Conservation (phyloP, 1,284 basidiomycete species). For the Butyriboletus appendiculatus region DNA sequence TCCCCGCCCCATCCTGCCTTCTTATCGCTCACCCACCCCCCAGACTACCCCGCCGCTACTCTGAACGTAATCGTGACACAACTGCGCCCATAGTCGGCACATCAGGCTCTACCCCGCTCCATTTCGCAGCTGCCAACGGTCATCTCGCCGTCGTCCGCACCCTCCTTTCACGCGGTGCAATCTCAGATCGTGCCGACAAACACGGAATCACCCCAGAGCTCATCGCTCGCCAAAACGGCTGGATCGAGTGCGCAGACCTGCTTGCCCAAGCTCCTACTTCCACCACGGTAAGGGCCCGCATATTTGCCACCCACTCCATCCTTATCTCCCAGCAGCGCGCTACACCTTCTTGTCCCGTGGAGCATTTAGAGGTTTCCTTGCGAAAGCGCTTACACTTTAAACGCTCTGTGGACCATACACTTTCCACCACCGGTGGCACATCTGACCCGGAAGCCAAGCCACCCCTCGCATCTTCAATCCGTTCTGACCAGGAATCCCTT, state of each 20-base stretch:
- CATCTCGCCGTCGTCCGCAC: conserved; percentile 74
- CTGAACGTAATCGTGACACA: conserved; percentile 65
- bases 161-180: conserved; percentile 80
- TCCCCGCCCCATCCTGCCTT: background rate
- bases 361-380: conserved; percentile 36
- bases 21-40: conserved; percentile 8
- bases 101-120: conserved; percentile 87
- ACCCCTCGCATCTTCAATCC: conserved; percentile 3
- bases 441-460: conserved; percentile 28
- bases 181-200: conserved; percentile 79
- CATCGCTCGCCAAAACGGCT: conserved; percentile 69
- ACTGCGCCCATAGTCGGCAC: conserved; percentile 75
- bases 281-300: conserved; percentile 26
- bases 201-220: conserved; percentile 80
- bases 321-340: conserved; percentile 18
- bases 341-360: conserved; percentile 23
- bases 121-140: conserved; percentile 92
- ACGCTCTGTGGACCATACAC: conserved; percentile 46
- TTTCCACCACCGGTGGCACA: conserved; percentile 27
- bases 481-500: conserved; percentile 17
- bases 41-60: conserved; percentile 79
- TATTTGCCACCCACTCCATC: background rate
- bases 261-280: conserved; percentile 34
- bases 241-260: conserved; percentile 62
- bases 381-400: conserved; percentile 45